Conservation (phyloP, 1,139 yeast genomes). For the Wickerhamiella infanticola region DNA sequence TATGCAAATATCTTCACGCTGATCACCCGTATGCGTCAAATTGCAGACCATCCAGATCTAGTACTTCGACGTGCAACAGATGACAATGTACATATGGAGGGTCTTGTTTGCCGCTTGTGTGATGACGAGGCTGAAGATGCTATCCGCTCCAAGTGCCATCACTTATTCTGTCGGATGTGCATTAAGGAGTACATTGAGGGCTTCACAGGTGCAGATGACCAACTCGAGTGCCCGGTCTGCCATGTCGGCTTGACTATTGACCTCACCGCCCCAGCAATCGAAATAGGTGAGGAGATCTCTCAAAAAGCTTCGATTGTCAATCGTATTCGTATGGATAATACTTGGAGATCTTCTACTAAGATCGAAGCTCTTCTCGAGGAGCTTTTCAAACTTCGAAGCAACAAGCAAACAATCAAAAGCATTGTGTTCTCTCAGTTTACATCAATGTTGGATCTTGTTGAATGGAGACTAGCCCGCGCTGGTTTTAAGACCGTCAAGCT, state of each 20-base stretch:
- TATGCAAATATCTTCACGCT: constrained; percentile 93
- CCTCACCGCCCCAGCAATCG: constrained; percentile 72
- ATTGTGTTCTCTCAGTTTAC: constrained; percentile 96
- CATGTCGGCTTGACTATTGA: constrained; percentile 87
- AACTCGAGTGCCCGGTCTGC: constrained; percentile 84
- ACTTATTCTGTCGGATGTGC: constrained; percentile 82
- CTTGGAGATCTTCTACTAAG: constrained; percentile 89
- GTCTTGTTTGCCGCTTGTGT: constrained; percentile 77
- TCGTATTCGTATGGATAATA: constrained; percentile 68
- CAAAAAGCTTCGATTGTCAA: constrained; percentile 70
- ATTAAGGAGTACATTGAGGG: constrained; percentile 79
- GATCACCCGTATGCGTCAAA: constrained; percentile 91
- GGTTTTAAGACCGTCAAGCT: constrained; percentile 88
- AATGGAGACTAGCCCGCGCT: constrained; percentile 86
- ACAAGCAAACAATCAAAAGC: constrained; percentile 76
- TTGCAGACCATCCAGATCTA: constrained; percentile 95
- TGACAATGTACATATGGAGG: constrained; percentile 27
- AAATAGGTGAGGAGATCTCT: constrained; percentile 43
- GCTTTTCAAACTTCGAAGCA: constrained; percentile 70
- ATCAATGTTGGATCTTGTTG: constrained; percentile 86
- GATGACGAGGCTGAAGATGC: constrained; percentile 98
- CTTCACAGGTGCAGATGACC: constrained; percentile 46
- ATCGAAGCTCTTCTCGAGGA: constrained; percentile 94
- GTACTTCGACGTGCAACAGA: constrained; percentile 47
- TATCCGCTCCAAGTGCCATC: constrained; percentile 85